Evolutionary conservation across 1,284 basidiomycete genomes (phyloP).

Genomic region (Ganoderma sinense): DNA sequence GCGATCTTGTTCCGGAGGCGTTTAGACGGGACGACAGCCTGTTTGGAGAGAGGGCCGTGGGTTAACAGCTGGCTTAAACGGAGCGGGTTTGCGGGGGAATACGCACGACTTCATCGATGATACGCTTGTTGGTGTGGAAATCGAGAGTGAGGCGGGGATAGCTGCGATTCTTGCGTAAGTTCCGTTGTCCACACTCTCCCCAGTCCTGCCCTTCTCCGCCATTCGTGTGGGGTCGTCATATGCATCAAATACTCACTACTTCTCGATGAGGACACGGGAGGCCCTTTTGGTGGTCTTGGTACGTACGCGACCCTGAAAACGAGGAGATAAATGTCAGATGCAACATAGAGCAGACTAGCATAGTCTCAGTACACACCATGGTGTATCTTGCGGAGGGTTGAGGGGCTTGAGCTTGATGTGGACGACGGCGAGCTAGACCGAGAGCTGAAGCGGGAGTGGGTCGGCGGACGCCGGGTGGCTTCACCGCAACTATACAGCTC

Average conservation of each 20-base stretch:
- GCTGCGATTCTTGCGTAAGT: constrained; percentile 48
- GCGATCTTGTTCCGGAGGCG: constrained; percentile 99
- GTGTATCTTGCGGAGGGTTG: constrained; percentile 35
- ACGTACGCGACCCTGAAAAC: constrained; percentile 94
- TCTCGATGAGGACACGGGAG: constrained; percentile 99
- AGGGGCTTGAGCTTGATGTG: constrained; percentile 37
- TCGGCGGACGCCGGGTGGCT: constrained; percentile 34
- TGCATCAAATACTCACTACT: constrained; percentile 79
- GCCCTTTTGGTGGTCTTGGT: constrained; percentile 99
- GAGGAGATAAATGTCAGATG: constrained; percentile 19
- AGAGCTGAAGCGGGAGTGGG: constrained; percentile 21
- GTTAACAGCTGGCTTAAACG: not conserved
- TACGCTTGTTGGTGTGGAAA: constrained; percentile 99
- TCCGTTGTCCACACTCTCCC: not conserved
- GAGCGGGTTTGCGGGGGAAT: not conserved
- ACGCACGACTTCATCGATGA: constrained; percentile 98
- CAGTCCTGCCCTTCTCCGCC: constrained; percentile 11
- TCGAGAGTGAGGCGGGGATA: constrained; percentile 97
- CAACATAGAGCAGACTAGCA: constrained; percentile 11
- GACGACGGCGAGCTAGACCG: constrained; percentile 31
- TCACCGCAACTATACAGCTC: constrained; percentile 38
- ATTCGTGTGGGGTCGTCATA: constrained; percentile 20
- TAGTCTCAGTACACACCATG: constrained; percentile 34
- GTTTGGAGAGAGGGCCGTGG: constrained; percentile 27
- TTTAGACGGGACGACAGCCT: constrained; percentile 98